A percentile compares a stretch with the other conserved stretches of the same genome.
phyloP scores from a whole-genome alignment of 495 filamentous ascomycete genomes.

The Jackrogersella minutella region DNA sequence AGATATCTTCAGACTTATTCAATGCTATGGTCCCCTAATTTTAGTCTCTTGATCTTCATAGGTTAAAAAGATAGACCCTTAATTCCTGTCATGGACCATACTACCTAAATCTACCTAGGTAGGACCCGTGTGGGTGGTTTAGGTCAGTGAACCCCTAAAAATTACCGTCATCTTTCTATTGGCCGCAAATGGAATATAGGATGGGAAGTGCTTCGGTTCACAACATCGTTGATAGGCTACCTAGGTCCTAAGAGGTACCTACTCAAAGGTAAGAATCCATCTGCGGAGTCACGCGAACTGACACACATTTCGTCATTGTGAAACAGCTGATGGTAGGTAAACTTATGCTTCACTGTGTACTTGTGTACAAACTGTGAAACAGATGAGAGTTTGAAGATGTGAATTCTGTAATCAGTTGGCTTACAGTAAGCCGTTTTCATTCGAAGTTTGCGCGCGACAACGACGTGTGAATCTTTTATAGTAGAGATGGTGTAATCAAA shows the following conservation, averaged over 20 bases:
- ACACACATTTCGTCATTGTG: constrained; percentile 38
- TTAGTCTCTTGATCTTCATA: background rate
- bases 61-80: constrained; percentile 9
- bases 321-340: constrained; percentile 20
- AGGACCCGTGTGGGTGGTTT: constrained; percentile 9
- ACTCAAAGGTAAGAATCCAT: background rate
- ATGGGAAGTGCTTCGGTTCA: constrained; percentile 25
- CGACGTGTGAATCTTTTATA: no score
- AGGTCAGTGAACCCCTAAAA: constrained; percentile 19
- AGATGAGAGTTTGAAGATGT: constrained; percentile 1
- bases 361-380: constrained; percentile 16
- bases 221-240: constrained; percentile 34
- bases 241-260: no score
- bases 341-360: constrained; percentile 7
- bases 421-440: constrained; percentile 21
- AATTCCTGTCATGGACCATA: constrained; percentile 7
- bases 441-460: no score
- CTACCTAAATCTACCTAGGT: background rate
- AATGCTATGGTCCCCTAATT: no score
- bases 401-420: background rate
- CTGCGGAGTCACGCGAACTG: constrained; percentile 28
- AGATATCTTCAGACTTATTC: background rate
- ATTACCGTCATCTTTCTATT: constrained; percentile 15
- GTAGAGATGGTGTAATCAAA: background rate
- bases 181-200: background rate